Conservation (phyloP, 1,139 yeast species). For the Blastobotrys buckinghamii region DNA sequence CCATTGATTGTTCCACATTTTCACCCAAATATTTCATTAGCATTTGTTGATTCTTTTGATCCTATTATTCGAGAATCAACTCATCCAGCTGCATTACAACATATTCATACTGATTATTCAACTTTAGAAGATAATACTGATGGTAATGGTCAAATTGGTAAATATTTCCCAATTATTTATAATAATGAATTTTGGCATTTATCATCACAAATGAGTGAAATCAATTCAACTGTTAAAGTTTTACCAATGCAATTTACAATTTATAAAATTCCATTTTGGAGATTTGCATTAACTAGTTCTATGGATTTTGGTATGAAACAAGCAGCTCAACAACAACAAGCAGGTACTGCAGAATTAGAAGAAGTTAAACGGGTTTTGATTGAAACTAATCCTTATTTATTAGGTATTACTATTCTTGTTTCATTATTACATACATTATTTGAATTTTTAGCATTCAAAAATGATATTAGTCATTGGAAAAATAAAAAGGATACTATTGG, state of each 20-base stretch:
- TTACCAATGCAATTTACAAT: slow-evolving; percentile 31
- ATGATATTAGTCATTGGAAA: slow-evolving; percentile 37
- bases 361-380: slow-evolving; percentile 34
- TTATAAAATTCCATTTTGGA: slow-evolving; percentile 29
- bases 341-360: slow-evolving; percentile 33
- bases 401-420: slow-evolving; percentile 33
- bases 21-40: slow-evolving; percentile 35
- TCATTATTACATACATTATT: slow-evolving; percentile 35
- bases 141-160: slow-evolving; percentile 12
- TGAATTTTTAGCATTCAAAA: slow-evolving; percentile 39
- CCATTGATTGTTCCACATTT: slow-evolving; percentile 30
- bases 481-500: slow-evolving; percentile 38
- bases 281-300: slow-evolving; percentile 30
- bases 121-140: slow-evolving; percentile 2
- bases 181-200: slow-evolving; percentile 38
- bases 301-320: slow-evolving; percentile 30
- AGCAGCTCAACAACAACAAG: slow-evolving; percentile 24
- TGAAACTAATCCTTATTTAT: slow-evolving; percentile 36
- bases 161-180: slow-evolving; percentile 32
- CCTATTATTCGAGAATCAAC: slow-evolving; percentile 16
- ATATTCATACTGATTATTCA: slow-evolving; percentile 10
- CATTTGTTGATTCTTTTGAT: slow-evolving; percentile 21
- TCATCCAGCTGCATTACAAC: slow-evolving; percentile 25
- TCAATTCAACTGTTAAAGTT: slow-evolving; percentile 25
- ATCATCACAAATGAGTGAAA: slow-evolving; percentile 32